Base-by-base conservation (phyloP, 257 asterid species). In the Salvia rosmarinus region DNA sequence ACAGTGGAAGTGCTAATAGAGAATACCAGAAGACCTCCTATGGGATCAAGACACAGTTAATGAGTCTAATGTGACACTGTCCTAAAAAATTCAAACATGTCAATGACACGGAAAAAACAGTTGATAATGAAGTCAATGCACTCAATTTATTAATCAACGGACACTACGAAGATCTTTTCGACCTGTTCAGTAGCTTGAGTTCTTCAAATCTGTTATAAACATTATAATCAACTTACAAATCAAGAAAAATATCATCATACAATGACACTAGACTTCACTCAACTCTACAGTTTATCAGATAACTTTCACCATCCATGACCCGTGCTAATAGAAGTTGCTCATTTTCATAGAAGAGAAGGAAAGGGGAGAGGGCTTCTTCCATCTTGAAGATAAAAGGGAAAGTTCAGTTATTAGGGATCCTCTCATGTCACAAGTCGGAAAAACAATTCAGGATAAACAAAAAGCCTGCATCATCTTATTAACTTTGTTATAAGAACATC, bases 261-360 rank as follows among this genome's bases (percentile, higher is more conserved):
- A 23, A 44, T 23, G 9, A 77, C 20, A 23, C 19, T 28, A 68
- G 51, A 65, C 59, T 52, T 51, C 62, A 30, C 21, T 21, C 47
- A 64, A 64, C 28, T 44, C 43, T 42, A 66, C 46, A 77, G 37
- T 55, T 55, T n/a, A 64, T 46, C 30, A 43, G 12, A 30, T 32
- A 67, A 51, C 54, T 58, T 56, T 21, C 52, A 56, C 64, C 70
- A 75, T 52, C 68, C 11, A 61, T 49, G 47, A 35, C 9, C 3
- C 1, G 63, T 25, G 62, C 64, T 10, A 28, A 6, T 13, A 14
- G 4, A 58, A 32, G 14, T 58, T 58, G 46, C 23, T 20, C 35
- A 30, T 1, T 8, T 7, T 58, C 20, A 25, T 58, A 30, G 1
- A 30, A 28, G 44, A 9, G 12, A 30, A 58, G 25, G 65, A n/a